A percentile compares a stretch with the other conserved stretches of the same genome.
Evolutionary conservation across 352 stramenopile genomes (phyloP).

Genomic region (Pythium apleroticum): DNA sequence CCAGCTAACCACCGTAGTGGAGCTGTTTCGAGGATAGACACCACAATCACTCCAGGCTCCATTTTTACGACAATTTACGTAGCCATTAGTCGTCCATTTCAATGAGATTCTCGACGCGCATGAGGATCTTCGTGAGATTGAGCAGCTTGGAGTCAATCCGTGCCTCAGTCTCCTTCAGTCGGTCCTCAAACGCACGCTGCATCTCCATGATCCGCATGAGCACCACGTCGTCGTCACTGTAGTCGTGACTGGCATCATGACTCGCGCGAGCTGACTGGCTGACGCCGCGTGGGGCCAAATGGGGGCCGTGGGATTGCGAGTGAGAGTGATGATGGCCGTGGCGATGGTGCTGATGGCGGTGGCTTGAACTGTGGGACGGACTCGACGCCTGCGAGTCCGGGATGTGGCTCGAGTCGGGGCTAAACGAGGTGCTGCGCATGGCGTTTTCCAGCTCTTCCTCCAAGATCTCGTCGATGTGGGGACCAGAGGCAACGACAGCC

Average conservation of each 20-base stretch:
- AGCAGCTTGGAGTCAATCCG: constrained; percentile 69
- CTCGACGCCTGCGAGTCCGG: neutral
- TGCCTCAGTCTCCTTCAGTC: constrained; percentile 59
- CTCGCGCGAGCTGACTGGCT: neutral
- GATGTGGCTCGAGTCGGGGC: neutral
- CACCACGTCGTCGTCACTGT: constrained; percentile 43
- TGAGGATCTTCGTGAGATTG: constrained; percentile 67
- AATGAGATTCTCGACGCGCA: constrained; percentile 59
- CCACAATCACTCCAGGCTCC: too few relatives aligned
- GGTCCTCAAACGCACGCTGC: constrained; percentile 58
- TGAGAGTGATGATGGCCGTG: constrained; percentile 1
- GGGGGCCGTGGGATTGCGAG: too few relatives aligned
- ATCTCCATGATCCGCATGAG: constrained; percentile 52
- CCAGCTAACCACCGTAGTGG: too few relatives aligned
- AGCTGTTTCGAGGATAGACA: neutral
- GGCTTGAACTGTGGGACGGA: neutral
- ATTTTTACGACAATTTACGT: neutral
- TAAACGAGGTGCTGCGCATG: neutral
- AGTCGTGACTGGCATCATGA: neutral
- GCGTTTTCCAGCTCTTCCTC: neutral
- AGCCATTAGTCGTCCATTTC: constrained; percentile 41
- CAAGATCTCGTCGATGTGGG: constrained; percentile 1
- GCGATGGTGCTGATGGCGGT: constrained; percentile 5
- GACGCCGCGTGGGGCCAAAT: neutral
- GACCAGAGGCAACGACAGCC: neutral